phyloP scores from a whole-genome alignment of 768 basidiomycete species.

The Naganishia vishniacii region DNA sequence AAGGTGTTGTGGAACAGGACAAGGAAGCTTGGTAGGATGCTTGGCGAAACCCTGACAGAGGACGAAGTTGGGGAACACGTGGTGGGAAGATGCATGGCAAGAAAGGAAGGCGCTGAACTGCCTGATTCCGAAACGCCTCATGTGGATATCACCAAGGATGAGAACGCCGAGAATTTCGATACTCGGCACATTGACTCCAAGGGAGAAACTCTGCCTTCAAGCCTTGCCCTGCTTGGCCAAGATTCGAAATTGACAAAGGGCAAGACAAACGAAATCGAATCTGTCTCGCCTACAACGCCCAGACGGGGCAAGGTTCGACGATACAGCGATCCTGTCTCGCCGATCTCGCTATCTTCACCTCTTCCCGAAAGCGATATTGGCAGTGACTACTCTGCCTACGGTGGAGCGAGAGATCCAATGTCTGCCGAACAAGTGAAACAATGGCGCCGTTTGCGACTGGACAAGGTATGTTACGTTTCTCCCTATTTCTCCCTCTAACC shows the following conservation, averaged over 20 bases:
- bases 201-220: too few relatives aligned
- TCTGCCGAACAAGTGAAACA: neutral
- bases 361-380: too few relatives aligned
- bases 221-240: too few relatives aligned
- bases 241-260: too few relatives aligned
- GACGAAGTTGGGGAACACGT: neutral
- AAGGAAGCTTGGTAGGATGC: constrained; percentile 2
- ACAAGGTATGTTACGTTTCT: neutral
- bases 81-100: neutral
- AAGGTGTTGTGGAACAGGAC: constrained; percentile 14
- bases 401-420: neutral
- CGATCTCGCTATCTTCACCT: neutral
- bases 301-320: neutral
- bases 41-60: constrained; percentile 13
- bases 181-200: too few relatives aligned
- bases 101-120: too few relatives aligned
- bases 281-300: too few relatives aligned
- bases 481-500: neutral
- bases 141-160: neutral
- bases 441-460: neutral
- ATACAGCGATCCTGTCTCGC: constrained; percentile 2
- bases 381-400: neutral
- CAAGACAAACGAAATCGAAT: too few relatives aligned
- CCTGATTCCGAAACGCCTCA: neutral
- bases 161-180: too few relatives aligned